Base-by-base conservation (phyloP, 1,139 yeast species). In the Debaryomyces psychrophilus region DNA sequence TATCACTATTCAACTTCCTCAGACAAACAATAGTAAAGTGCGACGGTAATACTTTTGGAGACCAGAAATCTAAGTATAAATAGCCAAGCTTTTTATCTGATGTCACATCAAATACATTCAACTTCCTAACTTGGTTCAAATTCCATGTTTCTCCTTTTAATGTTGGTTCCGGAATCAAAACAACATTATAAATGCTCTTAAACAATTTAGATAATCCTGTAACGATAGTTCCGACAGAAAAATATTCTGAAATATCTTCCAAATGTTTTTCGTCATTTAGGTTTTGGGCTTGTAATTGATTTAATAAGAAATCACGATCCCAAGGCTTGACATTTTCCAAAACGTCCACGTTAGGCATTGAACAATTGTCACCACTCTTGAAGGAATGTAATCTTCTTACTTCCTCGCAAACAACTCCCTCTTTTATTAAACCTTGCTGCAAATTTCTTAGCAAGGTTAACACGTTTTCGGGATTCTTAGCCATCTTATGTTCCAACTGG, bases 11-110 rank as follows among this genome's bases (percentile, higher is more conserved):
- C 26, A 75, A 58, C 43, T 68, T 61, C 54, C 99, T 77, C 39
- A 97, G 90, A 60, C 99, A 93, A 47, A 95, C 92, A n/a, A 93
- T 90, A 0, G 99, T 93, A 66, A 90, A 95, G 68, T 93, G 99
- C 0, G 99, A 96, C 1, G 99, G 97, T 51, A 69, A 60, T 2
- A 74, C 79, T 50, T 73, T 74, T 14, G 69, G 63, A 6, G 76
- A 69, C 79, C 79, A 75, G 48, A 74, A 74, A 53, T 75, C 80
- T 38, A 74, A 60, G 50, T 75, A 75, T 42, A 75, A 60, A 50
- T 62, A 71, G 0, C 80, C 80, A 45, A 75, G 55, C 5, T 59
- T 60, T 45, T 60, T 58, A 8, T 65, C 46, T 4, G 52, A 48
- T n/a, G 56, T 48, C 20, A 57, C 51, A 50, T 74, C 78, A 41